Evolutionary conservation across 345 rosid genomes (phyloP).

Genomic region (Capsella bursapastoris): DNA sequence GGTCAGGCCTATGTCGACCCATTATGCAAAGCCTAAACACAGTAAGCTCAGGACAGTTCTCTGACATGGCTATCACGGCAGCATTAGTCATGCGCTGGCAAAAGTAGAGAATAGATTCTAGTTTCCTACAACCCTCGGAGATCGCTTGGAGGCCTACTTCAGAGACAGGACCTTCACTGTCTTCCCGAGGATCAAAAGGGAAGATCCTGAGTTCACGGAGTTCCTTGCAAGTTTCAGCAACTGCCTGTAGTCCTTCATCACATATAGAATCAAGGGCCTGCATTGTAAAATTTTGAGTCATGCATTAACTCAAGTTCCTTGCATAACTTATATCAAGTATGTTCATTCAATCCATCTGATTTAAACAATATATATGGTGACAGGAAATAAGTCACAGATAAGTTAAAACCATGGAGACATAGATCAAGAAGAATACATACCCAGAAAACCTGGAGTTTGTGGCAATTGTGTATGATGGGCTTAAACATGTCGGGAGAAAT

Average conservation of each 20-base stretch:
- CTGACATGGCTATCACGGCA: conserved; percentile 83
- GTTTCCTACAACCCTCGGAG: conserved; percentile 80
- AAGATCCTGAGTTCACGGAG: conserved; percentile 89
- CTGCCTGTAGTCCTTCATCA: conserved; percentile 87
- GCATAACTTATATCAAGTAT: neutral
- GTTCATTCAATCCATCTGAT: neutral
- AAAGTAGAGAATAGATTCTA: conserved; percentile 80
- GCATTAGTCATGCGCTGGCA: conserved; percentile 93
- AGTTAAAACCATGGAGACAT: neutral
- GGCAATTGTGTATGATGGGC: conserved; percentile 73
- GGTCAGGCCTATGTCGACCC: conserved; percentile 79
- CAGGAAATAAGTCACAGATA: conserved; percentile 1
- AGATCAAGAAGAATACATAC: conserved; percentile 50
- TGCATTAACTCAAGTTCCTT: conserved; percentile 24
- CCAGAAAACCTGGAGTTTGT: conserved; percentile 80
- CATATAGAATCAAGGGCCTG: conserved; percentile 92
- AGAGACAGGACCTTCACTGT: conserved; percentile 73
- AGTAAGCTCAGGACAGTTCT: conserved; percentile 79
- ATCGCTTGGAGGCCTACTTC: conserved; percentile 85
- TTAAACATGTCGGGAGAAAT: conserved; percentile 73
- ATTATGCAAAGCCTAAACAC: conserved; percentile 91
- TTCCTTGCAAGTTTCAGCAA: conserved; percentile 77
- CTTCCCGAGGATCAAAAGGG: conserved; percentile 76
- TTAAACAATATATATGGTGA: neutral
- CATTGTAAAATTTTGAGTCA: conserved; percentile 36